Conservation (phyloP, 1,284 basidiomycete species). For the Trichosporon inkin region DNA sequence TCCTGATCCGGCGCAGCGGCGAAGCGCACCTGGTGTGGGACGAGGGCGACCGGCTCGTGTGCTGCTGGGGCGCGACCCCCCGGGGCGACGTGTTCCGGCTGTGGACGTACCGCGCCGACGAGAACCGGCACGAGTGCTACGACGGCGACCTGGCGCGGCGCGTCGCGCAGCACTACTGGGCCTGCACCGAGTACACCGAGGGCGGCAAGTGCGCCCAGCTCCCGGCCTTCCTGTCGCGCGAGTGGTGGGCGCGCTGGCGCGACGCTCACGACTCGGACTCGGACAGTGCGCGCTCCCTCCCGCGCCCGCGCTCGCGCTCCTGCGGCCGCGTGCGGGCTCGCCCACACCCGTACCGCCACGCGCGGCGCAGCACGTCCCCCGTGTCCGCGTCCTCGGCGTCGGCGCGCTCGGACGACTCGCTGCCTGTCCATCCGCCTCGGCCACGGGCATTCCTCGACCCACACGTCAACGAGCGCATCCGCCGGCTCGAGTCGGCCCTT, state of each 20-base stretch:
- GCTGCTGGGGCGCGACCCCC: not conserved
- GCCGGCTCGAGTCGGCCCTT: slow-evolving; percentile 3
- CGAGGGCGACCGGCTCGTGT: not conserved
- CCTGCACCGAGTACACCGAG: not conserved
- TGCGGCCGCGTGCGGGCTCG: not conserved
- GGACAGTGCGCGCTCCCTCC: not conserved
- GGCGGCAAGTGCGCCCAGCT: not conserved
- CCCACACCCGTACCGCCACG: not conserved
- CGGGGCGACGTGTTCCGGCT: not conserved
- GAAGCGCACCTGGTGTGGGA: not conserved
- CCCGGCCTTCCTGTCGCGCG: not conserved
- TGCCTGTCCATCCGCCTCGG: not conserved
- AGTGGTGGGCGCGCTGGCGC: slow-evolving; percentile 4
- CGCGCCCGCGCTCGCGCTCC: not conserved
- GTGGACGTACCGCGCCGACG: not conserved
- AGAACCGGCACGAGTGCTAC: slow-evolving; percentile 6
- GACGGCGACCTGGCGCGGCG: not conserved
- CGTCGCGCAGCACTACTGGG: not conserved
- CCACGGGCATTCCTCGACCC: not conserved
- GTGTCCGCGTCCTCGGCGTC: not conserved
- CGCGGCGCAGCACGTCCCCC: not conserved
- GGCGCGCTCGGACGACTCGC: not conserved
- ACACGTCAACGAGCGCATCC: not conserved
- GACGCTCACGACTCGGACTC: slow-evolving; percentile 1
- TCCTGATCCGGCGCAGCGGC: not conserved